Evolutionary conservation across 768 basidiomycete genomes (phyloP), one percentile per base, ranked within the genome.

Genomic region (Tricholoma saponaceum): DNA sequence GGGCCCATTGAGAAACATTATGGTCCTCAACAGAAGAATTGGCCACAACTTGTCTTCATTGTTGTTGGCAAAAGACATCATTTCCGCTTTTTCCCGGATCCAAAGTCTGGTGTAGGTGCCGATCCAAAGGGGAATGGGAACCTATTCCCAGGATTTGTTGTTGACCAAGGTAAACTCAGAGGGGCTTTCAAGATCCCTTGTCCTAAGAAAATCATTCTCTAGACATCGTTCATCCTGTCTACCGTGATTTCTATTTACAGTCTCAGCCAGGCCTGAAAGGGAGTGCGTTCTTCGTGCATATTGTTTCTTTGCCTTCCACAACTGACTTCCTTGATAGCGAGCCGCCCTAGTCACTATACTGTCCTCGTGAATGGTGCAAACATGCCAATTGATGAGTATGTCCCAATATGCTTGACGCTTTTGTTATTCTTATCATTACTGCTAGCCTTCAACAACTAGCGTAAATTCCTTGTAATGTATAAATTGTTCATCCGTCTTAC

Each of bases 221-320:
- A 58, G 81, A 83, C 8, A 79, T 85, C 28, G 73, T 76, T 1
- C 81, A 84, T 62, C 83, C 84, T 0, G 70, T 78, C 0, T 83
- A 83, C 61, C 75, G 76, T 23, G 85, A 87, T 59, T 87, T 83
- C 66, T 87, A 86, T 63, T 73, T 87, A 2, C 82, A 83, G 55
- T 82, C 81, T 0, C 83, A 85, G 33, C 72, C 73, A 0, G 83
- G 83, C 5, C 58, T 85, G 0, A 71, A 79, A 43, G 83, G 79
- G 56, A 82, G 79, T 80, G 59, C 62, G 77, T 71, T 39, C 39
- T 9, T 30, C 6, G 12, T 18, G 20, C 9, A 8, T 8, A 30
- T 52, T 8, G 13, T 37, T 26, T 57, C 2, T 52, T 1, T 14
- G 18, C 39, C 35, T 1, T 16, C 22, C 16, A 39, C 52, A 23